These are phyloP conservation scores for Osmozyma mogii DNA, from an alignment of 805 yeast species.

Conservation along the genomic window DNA sequence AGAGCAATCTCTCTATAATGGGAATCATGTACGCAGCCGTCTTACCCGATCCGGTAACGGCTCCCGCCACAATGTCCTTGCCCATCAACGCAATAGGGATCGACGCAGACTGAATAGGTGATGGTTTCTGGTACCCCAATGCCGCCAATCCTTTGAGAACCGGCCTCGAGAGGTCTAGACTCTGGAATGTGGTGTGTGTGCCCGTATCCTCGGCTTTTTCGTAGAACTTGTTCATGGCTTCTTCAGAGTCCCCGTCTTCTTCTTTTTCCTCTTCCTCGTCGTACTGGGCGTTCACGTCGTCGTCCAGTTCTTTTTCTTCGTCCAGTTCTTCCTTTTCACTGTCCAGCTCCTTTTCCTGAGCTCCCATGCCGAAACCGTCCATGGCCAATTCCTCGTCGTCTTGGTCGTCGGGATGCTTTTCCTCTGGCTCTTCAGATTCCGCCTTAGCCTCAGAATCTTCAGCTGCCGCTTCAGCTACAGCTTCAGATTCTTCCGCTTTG, in stretches of 20 bases:
- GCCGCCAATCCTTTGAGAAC: conserved; percentile 73
- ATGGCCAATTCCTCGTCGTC: conserved; percentile 36
- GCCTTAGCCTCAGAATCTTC: conserved; percentile 22
- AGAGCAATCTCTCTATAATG: conserved; percentile 82
- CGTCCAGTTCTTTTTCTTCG: conserved; percentile 13
- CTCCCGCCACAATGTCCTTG: conserved; percentile 97
- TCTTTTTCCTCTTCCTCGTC: conserved; percentile 22
- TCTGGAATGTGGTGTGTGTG: conserved; percentile 60
- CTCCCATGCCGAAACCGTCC: conserved; percentile 42
- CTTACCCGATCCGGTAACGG: conserved; percentile 98
- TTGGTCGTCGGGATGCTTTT: conserved; percentile 21
- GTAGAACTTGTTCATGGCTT: conserved; percentile 75
- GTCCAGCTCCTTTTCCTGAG: conserved; percentile 26
- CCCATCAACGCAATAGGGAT: conserved; percentile 92
- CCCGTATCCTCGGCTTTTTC: conserved; percentile 38
- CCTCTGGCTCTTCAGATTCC: conserved; percentile 25
- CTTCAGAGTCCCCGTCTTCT: conserved; percentile 56
- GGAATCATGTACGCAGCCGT: conserved; percentile 98
- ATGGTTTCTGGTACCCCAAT: conserved; percentile 79
- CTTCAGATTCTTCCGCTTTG: conserved; percentile 19
- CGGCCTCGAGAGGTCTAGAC: conserved; percentile 82
- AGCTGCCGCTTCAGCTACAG: conserved; percentile 16
- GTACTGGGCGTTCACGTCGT: conserved; percentile 10
- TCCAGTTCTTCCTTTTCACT: conserved; percentile 13
- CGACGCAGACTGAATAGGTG: conserved; percentile 89